Conservation (phyloP, 2,329 filamentous ascomycete species). For the Coniella lustricola region DNA sequence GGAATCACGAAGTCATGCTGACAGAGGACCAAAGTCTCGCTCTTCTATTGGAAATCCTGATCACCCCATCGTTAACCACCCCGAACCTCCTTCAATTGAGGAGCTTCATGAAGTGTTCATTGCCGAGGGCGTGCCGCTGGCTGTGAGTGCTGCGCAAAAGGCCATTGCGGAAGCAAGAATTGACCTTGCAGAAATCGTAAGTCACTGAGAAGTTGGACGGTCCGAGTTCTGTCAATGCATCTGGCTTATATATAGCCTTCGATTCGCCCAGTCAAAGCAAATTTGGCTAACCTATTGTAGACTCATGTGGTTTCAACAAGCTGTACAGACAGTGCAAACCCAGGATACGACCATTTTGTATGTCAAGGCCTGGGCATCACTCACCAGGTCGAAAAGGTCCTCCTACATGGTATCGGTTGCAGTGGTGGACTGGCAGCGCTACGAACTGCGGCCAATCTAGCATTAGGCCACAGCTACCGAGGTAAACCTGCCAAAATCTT, state of each 20-base stretch:
- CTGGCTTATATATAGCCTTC: neutral
- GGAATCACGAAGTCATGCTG: neutral
- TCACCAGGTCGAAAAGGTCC: constrained; percentile 54
- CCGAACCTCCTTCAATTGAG: constrained; percentile 44
- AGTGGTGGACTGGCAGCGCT: constrained; percentile 56
- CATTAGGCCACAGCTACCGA: constrained; percentile 53
- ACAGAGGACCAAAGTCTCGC: constrained; percentile 27
- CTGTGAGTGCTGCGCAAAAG: constrained; percentile 46
- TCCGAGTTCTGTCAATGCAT: neutral
- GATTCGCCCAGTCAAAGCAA: neutral
- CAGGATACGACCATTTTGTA: constrained; percentile 61
- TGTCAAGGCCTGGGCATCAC: constrained; percentile 50
- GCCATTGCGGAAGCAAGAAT: constrained; percentile 49
- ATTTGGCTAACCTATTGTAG: neutral
- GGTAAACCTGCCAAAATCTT: constrained; percentile 55
- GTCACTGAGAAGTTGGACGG: neutral
- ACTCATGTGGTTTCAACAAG: constrained; percentile 63
- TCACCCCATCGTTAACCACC: constrained; percentile 54
- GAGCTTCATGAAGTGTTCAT: constrained; percentile 51
- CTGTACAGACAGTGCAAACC: constrained; percentile 63
- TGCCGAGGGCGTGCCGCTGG: constrained; percentile 50
- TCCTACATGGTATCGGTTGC: constrained; percentile 61
- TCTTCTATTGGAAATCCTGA: constrained; percentile 55
- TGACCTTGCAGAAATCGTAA: constrained; percentile 39
- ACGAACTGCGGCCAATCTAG: constrained; percentile 59